phyloP scores from a whole-genome alignment of 129 eudicot genomes.

The Scalesia atractyloides region DNA sequence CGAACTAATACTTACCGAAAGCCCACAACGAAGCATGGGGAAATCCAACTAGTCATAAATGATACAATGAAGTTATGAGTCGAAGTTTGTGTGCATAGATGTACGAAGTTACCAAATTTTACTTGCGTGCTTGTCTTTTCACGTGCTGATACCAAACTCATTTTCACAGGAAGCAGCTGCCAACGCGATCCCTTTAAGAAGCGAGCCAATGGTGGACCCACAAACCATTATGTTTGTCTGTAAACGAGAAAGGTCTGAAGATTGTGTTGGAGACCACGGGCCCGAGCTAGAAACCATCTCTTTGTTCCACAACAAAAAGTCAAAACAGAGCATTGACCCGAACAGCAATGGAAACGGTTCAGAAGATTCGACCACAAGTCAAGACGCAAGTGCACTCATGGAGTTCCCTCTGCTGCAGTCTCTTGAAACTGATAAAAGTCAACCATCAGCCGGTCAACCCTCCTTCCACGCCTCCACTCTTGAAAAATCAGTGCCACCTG shows the following conservation, averaged over 20 bases:
- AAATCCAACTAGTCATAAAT: no score
- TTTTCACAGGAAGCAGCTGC: conserved; percentile 40
- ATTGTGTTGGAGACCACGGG: conserved; percentile 26
- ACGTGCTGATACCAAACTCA: neutral
- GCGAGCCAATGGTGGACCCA: conserved; percentile 30
- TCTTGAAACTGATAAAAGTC: conserved; percentile 48
- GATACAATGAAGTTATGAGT: neutral
- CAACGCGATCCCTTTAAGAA: conserved; percentile 31
- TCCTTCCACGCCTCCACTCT: conserved; percentile 68
- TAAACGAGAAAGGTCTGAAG: conserved; percentile 71
- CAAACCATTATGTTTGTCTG: conserved; percentile 48
- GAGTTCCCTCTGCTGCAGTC: conserved; percentile 60
- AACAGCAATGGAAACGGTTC: conserved; percentile 58
- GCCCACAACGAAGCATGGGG: no score
- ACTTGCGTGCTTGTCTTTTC: conserved; percentile 1
- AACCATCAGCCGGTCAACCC: conserved; percentile 38
- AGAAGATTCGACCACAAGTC: conserved; percentile 69
- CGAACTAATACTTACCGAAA: no score
- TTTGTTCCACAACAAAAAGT: conserved; percentile 50
- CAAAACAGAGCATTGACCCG: conserved; percentile 45
- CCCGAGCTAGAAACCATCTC: conserved; percentile 52
- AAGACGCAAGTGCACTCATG: conserved; percentile 51
- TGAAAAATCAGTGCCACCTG: conserved; percentile 89
- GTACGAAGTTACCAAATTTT: neutral
- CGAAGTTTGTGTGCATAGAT: neutral